Evolutionary conservation across 2,329 filamentous ascomycete species (phyloP), one percentile per base, ranked within the genome.

Genomic region (Trichoderma guizhouense): DNA sequence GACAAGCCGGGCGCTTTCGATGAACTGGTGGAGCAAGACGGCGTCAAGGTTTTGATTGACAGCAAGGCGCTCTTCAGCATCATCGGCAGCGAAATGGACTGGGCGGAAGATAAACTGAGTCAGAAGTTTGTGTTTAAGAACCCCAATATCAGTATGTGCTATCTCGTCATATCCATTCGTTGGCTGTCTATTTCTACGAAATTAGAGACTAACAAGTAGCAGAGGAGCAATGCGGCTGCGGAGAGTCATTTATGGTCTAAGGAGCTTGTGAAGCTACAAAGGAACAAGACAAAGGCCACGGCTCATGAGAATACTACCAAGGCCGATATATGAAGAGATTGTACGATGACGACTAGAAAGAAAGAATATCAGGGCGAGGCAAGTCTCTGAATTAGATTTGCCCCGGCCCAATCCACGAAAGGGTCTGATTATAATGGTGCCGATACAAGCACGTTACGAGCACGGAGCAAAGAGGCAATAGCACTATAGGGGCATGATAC

Each of bases 31-130:
- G 95, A 97, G 79, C 96, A 99, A 81, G 96, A 98, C 78, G 96
- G 95, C 0, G 95, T 99, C 71, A 95, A 93, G 83, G 95, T 99
- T 39, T 82, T 98, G 80, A 96, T 99, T 71, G 96, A 99, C 82
- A 97, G 93, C 86, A 98, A 98, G 85, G 96, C 96, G 55, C 84
- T 99, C 64, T 95, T 99, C 81, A 98, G 95, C 82, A 98, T 99
- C 69, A 98, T 99, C 77, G 96, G 96, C 6, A 97, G 93, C 79
- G 95, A 98, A 84, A 99, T 99, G 96, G 96, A 99, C 79, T 99
- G 95, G 95, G 87, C 95, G 12, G 95, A 98, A 83, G 96, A 98
- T 78, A 97, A 97, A 84, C 84, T 99, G 75, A 97, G 92, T 81
- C 89, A 95, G 82, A 88, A 93, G 75, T 99, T 99, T 82, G 91